Evolutionary conservation across 305 asterid genomes (phyloP).

Genomic region (Stenogyne calaminthoides): DNA sequence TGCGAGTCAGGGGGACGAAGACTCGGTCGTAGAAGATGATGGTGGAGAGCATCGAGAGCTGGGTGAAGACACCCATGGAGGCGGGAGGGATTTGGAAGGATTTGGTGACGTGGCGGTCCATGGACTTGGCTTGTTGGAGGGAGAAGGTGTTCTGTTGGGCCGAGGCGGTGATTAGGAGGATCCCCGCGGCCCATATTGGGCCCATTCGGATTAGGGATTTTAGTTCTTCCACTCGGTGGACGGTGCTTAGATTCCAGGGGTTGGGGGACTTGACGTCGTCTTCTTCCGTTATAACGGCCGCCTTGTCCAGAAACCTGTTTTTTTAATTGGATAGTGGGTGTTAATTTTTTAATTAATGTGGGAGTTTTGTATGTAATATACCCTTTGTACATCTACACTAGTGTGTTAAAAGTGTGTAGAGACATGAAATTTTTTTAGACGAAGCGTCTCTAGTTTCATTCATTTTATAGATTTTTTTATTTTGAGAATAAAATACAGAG

Average conservation of each 20-base stretch:
- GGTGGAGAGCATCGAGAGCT: constrained; percentile 72
- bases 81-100: constrained; percentile 71
- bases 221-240: constrained; percentile 92
- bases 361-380: too few species aligned
- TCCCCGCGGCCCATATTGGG: constrained; percentile 96
- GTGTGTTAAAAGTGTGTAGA: too few species aligned
- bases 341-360: too few species aligned
- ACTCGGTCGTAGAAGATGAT: constrained; percentile 71
- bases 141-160: constrained; percentile 90
- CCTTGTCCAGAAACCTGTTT: constrained; percentile 80
- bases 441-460: too few species aligned
- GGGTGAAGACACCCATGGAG: constrained; percentile 87
- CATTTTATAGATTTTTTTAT: too few species aligned
- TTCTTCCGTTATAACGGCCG: constrained; percentile 61
- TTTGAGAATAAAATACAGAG: too few species aligned
- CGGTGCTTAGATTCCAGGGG: constrained; percentile 74
- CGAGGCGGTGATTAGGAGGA: constrained; percentile 77
- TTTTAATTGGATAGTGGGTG: too few species aligned
- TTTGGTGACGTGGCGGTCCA: constrained; percentile 66
- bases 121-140: constrained; percentile 87
- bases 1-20: constrained; percentile 63
- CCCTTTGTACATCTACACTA: too few species aligned
- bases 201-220: constrained; percentile 90
- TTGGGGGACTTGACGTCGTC: constrained; percentile 69
- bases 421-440: too few species aligned